These are phyloP conservation scores for Sporothrix curviconia DNA, from an alignment of 2,329 filamentous ascomycete genomes.

Conservation along the genomic window DNA sequence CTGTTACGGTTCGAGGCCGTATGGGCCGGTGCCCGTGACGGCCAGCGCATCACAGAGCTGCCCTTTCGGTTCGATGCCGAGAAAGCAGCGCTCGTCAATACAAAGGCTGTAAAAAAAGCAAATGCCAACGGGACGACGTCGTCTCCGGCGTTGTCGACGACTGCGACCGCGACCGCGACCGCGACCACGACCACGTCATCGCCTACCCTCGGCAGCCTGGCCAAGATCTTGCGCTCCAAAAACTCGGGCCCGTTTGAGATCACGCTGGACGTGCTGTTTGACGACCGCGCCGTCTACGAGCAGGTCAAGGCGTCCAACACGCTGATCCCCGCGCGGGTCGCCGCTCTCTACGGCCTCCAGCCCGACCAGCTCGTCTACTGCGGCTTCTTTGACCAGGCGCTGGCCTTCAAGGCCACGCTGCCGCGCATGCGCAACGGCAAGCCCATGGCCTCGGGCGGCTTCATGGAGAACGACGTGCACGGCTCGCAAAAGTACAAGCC, in stretches of 20 bases:
- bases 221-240: slow-evolving; percentile 41
- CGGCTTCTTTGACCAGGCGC: slow-evolving; percentile 6
- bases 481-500: slow-evolving; percentile 10
- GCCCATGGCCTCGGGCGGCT: background rate
- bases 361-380: slow-evolving; percentile 8
- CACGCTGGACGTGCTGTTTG: slow-evolving; percentile 13
- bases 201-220: slow-evolving; percentile 22
- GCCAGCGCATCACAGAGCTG: background rate
- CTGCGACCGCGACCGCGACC: slow-evolving; percentile 18
- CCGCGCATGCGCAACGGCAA: slow-evolving; percentile 3
- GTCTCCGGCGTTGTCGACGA: background rate
- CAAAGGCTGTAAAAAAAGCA: background rate
- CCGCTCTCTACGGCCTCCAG: slow-evolving; percentile 1
- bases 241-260: slow-evolving; percentile 47
- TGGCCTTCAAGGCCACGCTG: slow-evolving; percentile 12
- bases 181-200: background rate
- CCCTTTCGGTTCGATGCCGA: background rate
- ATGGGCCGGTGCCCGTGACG: slow-evolving; percentile 2
- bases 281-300: background rate
- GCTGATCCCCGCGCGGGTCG: background rate
- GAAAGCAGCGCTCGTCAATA: background rate
- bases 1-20: background rate
- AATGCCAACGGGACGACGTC: background rate
- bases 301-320: slow-evolving; percentile 2
- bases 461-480: slow-evolving; percentile 9